A percentile compares a stretch with the other conserved stretches of the same genome.
Evolutionary conservation across 345 rosid genomes (phyloP).

Genomic region (Arabidopsis suecica): DNA sequence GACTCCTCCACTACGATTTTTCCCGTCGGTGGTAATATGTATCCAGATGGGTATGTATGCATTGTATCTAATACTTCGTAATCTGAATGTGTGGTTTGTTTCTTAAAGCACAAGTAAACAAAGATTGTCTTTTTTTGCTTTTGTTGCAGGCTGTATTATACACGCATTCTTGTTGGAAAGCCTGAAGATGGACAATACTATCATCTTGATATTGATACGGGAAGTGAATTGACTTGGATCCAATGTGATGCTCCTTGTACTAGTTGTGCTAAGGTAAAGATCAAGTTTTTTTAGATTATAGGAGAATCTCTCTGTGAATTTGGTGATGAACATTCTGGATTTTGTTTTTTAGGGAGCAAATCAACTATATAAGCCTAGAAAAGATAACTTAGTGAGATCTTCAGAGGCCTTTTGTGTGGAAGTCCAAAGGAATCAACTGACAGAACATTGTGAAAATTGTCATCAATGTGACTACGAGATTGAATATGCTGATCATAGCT

Average conservation of each 20-base stretch:
- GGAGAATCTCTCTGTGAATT: neutral
- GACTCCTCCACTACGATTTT: conserved; percentile 70
- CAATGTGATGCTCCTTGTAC: conserved; percentile 96
- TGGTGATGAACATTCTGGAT: conserved; percentile 27
- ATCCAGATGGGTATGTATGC: conserved; percentile 78
- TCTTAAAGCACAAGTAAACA: conserved; percentile 37
- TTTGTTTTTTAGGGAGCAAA: conserved; percentile 78
- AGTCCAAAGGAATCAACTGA: conserved; percentile 62
- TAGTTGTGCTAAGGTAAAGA: conserved; percentile 87
- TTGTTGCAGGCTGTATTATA: conserved; percentile 69
- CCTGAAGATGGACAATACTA: conserved; percentile 65
- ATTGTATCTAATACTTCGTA: neutral
- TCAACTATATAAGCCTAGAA: conserved; percentile 75
- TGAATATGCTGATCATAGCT: conserved; percentile 92
- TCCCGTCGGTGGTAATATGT: conserved; percentile 79
- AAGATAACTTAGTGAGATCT: conserved; percentile 57
- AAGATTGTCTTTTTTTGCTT: neutral
- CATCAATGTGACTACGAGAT: conserved; percentile 95
- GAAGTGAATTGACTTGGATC: conserved; percentile 95
- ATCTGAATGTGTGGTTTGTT: conserved; percentile 18
- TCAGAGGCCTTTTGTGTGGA: conserved; percentile 67
- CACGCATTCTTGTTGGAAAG: conserved; percentile 70
- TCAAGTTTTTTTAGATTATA: neutral
- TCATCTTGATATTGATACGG: conserved; percentile 87
- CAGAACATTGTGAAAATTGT: conserved; percentile 52